Base-by-base conservation (phyloP, 768 basidiomycete species). In the Rhodotorula diobovata region DNA sequence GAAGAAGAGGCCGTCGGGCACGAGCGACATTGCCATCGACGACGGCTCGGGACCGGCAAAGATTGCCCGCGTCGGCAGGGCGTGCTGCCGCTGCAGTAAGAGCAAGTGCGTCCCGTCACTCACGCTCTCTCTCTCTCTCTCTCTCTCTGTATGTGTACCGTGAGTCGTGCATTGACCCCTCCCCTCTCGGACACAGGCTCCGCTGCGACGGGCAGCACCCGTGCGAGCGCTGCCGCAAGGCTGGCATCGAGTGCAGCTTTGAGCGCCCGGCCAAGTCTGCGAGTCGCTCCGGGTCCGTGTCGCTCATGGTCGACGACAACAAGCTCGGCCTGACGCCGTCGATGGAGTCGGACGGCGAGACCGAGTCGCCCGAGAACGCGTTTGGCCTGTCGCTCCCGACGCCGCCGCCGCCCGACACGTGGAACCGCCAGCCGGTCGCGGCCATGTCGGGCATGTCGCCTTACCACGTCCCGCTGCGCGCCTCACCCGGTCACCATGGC, bases 221-320 rank as follows among this genome's bases (percentile, higher is more conserved):
- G 35, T 74, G 73, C 69, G 66, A 70, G 41, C 63, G 73, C n/a
- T 74, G 73, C 54, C 63, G 58, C 28, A 68, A 68, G 35, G 70
- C 63, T 5, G 61, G 61, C 32, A 61, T 71, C 73, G 73, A 71
- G 56, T 74, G 73, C 56, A 66, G 66, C 48, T 74, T 62, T 48
- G 73, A 74, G 50, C 73, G 73, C 34, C 61, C 72, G 25, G 25
- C 64, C 32, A 73, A 70, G 56, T 21, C 68, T 0, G n/a, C 62
- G 2, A 63, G 66, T 30, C 61, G 62, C 12, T 15, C 46, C 2
- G 51, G 55, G 41, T 68, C 73, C 30, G 45, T 66, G 48, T 58
- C 68, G 39, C 61, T 67, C 61, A n/a, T n/a, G 34, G 28, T 50
- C 28, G 51, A 50, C 34, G 64, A 69, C 63, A 61, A 63, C 35